A percentile compares a stretch with the other conserved stretches of the same genome.
These are phyloP conservation scores for Penicillium turbatum DNA, from an alignment of 495 filamentous ascomycete genomes.

Conservation along the genomic window DNA sequence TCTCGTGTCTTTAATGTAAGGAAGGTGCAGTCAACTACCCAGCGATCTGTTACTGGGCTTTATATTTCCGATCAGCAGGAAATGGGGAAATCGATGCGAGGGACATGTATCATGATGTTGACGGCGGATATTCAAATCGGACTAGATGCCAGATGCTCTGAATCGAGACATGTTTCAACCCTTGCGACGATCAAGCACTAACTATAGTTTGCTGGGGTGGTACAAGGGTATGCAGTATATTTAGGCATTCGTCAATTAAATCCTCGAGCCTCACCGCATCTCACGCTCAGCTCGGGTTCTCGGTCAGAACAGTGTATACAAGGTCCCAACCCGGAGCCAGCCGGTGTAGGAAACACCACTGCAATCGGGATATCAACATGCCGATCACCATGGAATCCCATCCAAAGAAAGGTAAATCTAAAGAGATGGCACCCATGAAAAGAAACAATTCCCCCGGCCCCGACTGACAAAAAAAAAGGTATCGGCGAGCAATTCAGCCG, in stretches of 20 bases:
- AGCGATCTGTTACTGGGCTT: not conserved
- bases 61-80: slow-evolving; percentile 2
- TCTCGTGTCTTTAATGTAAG: not conserved
- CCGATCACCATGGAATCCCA: not conserved
- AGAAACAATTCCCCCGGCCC: slow-evolving; percentile 6
- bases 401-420: not conserved
- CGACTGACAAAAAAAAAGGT: slow-evolving; percentile 3
- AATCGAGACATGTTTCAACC: not conserved
- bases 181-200: no score
- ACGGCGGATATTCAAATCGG: not conserved
- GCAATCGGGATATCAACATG: no score
- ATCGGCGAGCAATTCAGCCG: slow-evolving; percentile 14
- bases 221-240: no score
- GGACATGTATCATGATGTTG: not conserved
- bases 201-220: no score
- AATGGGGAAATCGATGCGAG: not conserved
- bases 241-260: not conserved
- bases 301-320: no score
- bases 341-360: no score
- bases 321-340: no score
- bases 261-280: no score
- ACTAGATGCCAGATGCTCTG: not conserved
- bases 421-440: not conserved
- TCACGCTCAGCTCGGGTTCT: no score
- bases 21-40: not conserved